Evolutionary conservation across 768 basidiomycete species (phyloP).

Genomic region (Leccinum aurantiacum): DNA sequence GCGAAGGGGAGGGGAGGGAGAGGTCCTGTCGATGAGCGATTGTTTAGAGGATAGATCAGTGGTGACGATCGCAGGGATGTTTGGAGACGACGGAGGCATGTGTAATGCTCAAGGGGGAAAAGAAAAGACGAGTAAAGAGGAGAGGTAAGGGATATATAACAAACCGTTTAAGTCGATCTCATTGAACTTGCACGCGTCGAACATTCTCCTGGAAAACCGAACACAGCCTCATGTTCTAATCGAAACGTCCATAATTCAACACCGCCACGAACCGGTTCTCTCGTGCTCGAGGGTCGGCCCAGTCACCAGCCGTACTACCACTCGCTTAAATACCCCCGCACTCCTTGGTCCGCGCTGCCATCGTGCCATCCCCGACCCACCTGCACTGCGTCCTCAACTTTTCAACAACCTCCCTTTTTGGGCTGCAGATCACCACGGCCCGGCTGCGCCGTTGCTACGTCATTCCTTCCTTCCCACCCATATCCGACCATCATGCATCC

Average conservation of each 20-base stretch:
- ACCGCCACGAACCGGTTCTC: slow-evolving; percentile 7
- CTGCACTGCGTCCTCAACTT: not conserved
- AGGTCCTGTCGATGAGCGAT: slow-evolving; percentile 15
- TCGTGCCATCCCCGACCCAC: not conserved
- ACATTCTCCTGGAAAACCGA: slow-evolving; percentile 29
- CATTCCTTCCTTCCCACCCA: slow-evolving; percentile 13
- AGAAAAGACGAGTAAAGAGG: not conserved
- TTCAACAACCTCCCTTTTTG: slow-evolving; percentile 18
- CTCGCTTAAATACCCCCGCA: slow-evolving; percentile 1
- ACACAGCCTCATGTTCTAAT: slow-evolving; percentile 29
- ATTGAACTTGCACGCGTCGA: slow-evolving; percentile 9
- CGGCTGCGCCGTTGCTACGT: slow-evolving; percentile 13
- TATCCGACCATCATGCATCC: not conserved
- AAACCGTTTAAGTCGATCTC: not conserved
- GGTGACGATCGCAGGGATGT: slow-evolving; percentile 37
- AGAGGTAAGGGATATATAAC: slow-evolving; percentile 9
- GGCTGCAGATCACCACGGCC: slow-evolving; percentile 27
- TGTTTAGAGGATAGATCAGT: slow-evolving; percentile 36
- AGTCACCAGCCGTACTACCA: not conserved
- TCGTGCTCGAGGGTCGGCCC: no score
- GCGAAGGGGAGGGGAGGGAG: not conserved
- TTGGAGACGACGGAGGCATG: slow-evolving; percentile 21
- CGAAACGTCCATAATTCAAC: slow-evolving; percentile 7
- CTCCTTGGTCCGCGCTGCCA: not conserved
- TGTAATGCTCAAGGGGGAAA: not conserved